Evolutionary conservation across 1,284 basidiomycete genomes (phyloP).

Genomic region (Microbotryum saponariae): DNA sequence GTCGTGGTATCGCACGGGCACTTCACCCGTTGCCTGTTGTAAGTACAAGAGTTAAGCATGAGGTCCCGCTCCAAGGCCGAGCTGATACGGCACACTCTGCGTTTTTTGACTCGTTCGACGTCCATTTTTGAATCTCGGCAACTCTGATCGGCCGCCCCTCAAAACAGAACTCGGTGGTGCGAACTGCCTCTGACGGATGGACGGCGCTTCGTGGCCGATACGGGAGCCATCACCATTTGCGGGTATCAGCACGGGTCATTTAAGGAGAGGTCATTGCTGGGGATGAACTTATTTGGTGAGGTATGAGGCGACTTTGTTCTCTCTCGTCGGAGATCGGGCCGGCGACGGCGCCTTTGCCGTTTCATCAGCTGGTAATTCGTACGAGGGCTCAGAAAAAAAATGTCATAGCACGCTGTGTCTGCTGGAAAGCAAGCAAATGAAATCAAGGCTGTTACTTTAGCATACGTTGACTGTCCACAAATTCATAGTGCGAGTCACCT

Average conservation of each 20-base stretch:
- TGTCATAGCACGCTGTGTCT: no score
- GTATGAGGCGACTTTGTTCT: no score
- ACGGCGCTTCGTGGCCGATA: constrained; percentile 63
- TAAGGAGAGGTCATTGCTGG: constrained; percentile 66
- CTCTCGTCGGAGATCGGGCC: no score
- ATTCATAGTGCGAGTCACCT: no score
- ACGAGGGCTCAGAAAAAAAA: no score
- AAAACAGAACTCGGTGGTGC: constrained; percentile 59
- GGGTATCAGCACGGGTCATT: constrained; percentile 67
- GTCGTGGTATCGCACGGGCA: constrained; percentile 42
- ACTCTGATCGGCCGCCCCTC: not conserved
- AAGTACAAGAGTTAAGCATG: not conserved
- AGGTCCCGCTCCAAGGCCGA: no score
- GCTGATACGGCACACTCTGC: no score
- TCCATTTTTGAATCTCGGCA: not conserved
- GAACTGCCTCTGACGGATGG: constrained; percentile 59
- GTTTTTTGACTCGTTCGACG: not conserved
- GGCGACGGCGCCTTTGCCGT: no score
- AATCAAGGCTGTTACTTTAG: no score
- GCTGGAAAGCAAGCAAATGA: no score
- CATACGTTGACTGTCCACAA: no score
- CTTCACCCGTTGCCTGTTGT: constrained; percentile 72
- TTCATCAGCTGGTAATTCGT: no score
- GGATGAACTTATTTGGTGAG: constrained; percentile 53
- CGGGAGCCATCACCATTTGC: constrained; percentile 50